Evolutionary conservation across 371 early-diverging fungal genomes (phyloP), one percentile per base, ranked within the genome.

Genomic region (Rhizopus delemar): DNA sequence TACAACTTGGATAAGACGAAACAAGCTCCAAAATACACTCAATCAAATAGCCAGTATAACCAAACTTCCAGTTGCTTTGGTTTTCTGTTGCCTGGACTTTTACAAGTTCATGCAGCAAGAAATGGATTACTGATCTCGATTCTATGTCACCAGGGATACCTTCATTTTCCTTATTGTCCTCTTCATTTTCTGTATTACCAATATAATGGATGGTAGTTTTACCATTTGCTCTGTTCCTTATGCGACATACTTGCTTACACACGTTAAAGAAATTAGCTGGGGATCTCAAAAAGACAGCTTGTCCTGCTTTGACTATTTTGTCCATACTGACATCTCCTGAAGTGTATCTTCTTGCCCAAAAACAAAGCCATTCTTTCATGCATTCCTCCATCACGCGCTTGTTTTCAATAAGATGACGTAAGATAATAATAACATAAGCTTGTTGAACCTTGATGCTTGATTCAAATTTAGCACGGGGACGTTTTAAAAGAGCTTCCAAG

Each of bases 1-100:
- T 90, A 76, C 91, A 91, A 2, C 85, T 78, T 9, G 92, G 86
- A 74, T 92, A 97, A 2, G 92, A 90, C 0, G 84, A 78, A 4
- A 93, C 78, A 2, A 98, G 74, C 66, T 98, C 98, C 12, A 90
- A 79, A 22, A 97, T 70, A 43, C 87, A 84, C 69, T 95, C 94
- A 55, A 98, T 65, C 38, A 97, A 56, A 73, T 91, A 94, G 53
- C 91, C 89, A 28, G 93, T 87, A 54, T 89, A 90, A 52, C 74
- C 85, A 28, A 59, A 39, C 8, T 46, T 35, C 3, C 49, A 38
- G 46, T 63, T 56, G 33, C 13, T 38, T 35, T 53, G 56, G 8
- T 51, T 59, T n/a, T 46, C n/a, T 32, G 15, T 45, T 9, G 48
- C 16, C 15, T 34, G 50, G 13, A 22, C 32, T 5, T 46, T 6